Conservation (phyloP, 2,329 filamentous ascomycete genomes). For the Xylariaceae sp. region DNA sequence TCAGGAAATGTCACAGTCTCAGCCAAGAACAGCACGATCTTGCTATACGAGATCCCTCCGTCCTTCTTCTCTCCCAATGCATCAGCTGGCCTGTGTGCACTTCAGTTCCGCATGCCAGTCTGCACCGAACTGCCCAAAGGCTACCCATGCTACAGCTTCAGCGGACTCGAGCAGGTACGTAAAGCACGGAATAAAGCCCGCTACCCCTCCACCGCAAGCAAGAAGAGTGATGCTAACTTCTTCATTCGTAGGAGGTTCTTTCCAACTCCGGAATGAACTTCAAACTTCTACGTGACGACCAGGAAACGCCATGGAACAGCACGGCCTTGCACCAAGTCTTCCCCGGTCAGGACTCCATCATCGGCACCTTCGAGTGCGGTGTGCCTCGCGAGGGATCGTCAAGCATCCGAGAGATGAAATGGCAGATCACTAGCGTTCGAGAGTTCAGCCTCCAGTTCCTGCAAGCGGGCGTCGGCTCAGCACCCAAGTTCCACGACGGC, state of each 20-base stretch:
- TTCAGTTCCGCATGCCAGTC: conserved; percentile 32
- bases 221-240: no score
- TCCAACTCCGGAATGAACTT: conserved; percentile 29
- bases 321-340: conserved; percentile 28
- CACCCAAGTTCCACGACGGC: conserved; percentile 26
- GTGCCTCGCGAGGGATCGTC: conserved; percentile 5
- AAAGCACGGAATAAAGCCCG: no score
- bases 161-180: conserved; percentile 30
- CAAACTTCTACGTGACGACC: conserved; percentile 19
- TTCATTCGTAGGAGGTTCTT: no score
- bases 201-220: no score
- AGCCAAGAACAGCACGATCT: no score
- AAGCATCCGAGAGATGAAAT: conserved; percentile 22
- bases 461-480: conserved; percentile 27
- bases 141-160: conserved; percentile 32
- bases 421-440: conserved; percentile 26
- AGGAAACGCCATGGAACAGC: conserved; percentile 23
- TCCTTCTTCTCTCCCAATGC: conserved; percentile 18
- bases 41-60: conserved; percentile 21
- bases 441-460: conserved; percentile 28
- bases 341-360: conserved; percentile 23
- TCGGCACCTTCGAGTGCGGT: conserved; percentile 30
- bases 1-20: conserved; percentile 21
- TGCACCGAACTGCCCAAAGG: conserved; percentile 27
- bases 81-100: no score